Base-by-base conservation (phyloP, 805 yeast genomes). In the Suhomyces pyralidae region DNA sequence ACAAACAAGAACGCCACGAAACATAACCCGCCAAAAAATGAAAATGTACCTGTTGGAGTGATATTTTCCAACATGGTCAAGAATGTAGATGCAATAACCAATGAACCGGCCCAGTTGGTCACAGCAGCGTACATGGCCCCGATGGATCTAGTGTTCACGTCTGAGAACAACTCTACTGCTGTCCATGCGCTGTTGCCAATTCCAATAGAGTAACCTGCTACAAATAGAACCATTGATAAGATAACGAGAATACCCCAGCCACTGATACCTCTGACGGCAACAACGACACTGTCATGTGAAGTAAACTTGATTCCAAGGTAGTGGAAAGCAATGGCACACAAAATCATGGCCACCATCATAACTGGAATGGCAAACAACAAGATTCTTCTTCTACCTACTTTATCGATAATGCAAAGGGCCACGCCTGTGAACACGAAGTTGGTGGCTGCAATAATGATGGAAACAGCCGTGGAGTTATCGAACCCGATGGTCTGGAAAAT, bases 111-210 rank as follows among this genome's bases (percentile, higher is more conserved):
- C 99, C 99, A 93, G 74, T 93, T 93, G 44, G 92, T 85, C 14
- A 94, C 93, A 10, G 97, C 90, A 1, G 97, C 91, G 63, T 83
- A 86, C 53, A 96, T 89, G 8, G 91, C 85, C 55, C 98, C 98
- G 46, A 90, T 79, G 54, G 97, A 96, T 68, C 99, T 84, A 32
- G 93, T 97, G 56, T 84, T 82, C 24, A 75, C 78, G 78, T 92
- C 96, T 34, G 97, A 94, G 74, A 94, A 91, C 64, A 93, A 76
- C 71, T 93, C 99, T 52, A 93, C 87, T 66, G 94, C 97, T 67
- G 93, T 97, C 99, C 99, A 93, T 52, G 98, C 97, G 51, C 90
- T 94, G 69, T 93, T 92, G 73, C 99, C 99, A 60, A 92, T 89
- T 60, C 98, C 98, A 59, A 90, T 76, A 47, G 97, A 97, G 67